These are phyloP conservation scores for Cercospora citrullina DNA, from an alignment of 2,329 filamentous ascomycete genomes.

Conservation along the genomic window DNA sequence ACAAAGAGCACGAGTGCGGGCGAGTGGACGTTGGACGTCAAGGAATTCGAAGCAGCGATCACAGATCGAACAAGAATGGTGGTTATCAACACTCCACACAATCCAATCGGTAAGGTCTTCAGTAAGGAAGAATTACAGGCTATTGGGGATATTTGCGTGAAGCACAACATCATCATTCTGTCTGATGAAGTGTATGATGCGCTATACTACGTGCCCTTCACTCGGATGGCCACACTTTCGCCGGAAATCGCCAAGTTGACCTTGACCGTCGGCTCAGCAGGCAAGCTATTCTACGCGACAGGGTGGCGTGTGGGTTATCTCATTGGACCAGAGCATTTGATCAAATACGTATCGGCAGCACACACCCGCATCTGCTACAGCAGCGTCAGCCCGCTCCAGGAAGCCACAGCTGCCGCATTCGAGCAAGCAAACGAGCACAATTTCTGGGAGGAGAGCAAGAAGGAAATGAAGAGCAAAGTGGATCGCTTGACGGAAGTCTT, in stretches of 20 bases:
- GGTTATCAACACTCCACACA: slow-evolving; percentile 85
- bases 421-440: slow-evolving; percentile 80
- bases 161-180: slow-evolving; percentile 84
- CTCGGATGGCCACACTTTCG: slow-evolving; percentile 83
- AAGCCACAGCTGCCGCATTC: slow-evolving; percentile 90
- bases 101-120: slow-evolving; percentile 95
- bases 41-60: slow-evolving; percentile 76
- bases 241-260: slow-evolving; percentile 86
- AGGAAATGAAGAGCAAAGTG: slow-evolving; percentile 89
- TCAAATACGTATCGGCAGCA: slow-evolving; percentile 87
- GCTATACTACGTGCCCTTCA: slow-evolving; percentile 93
- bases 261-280: slow-evolving; percentile 89
- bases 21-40: slow-evolving; percentile 86
- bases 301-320: slow-evolving; percentile 97
- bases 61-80: slow-evolving; percentile 93
- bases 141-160: slow-evolving; percentile 85
- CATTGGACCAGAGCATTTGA: slow-evolving; percentile 82
- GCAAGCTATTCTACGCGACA: slow-evolving; percentile 98
- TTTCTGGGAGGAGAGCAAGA: slow-evolving; percentile 83
- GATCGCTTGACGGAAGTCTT: slow-evolving; percentile 73
- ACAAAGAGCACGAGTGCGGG: slow-evolving; percentile 77
- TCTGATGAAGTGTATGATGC: slow-evolving; percentile 77
- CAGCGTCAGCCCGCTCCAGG: slow-evolving; percentile 88
- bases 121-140: slow-evolving; percentile 76
- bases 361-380: slow-evolving; percentile 97